Conservation (phyloP, 2,329 filamentous ascomycete genomes). For the Hypoxylon sp. region DNA sequence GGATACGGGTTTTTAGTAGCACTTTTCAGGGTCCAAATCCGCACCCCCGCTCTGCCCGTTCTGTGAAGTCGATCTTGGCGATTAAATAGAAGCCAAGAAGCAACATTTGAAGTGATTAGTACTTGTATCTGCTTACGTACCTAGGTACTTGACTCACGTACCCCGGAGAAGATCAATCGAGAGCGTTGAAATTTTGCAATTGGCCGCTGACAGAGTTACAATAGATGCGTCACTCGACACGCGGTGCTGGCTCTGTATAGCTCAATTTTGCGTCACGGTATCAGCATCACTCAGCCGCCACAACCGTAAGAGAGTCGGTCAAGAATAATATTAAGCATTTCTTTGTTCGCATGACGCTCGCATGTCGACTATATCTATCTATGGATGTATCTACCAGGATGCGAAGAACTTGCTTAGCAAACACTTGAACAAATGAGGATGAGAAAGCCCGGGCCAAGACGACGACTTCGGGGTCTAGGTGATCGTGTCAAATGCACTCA, state of each 20-base stretch:
- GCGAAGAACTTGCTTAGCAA: conserved; percentile 3
- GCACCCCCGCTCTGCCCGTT: conserved; percentile 28
- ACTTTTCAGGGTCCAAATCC: conserved; percentile 25
- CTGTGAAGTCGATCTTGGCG: conserved; percentile 20
- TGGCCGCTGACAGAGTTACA: too few relatives aligned
- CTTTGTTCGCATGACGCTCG: neutral
- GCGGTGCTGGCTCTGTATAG: conserved; percentile 11
- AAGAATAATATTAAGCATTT: conserved; percentile 17
- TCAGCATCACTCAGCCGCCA: conserved; percentile 34
- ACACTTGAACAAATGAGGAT: conserved; percentile 8
- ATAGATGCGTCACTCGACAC: conserved; percentile 19
- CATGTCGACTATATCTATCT: neutral
- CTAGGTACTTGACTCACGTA: too few relatives aligned
- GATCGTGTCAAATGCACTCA: conserved; percentile 3
- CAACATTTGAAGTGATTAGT: too few relatives aligned
- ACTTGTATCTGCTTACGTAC: too few relatives aligned
- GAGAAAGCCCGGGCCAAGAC: conserved; percentile 19
- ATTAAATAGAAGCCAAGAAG: conserved; percentile 1
- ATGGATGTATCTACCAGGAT: conserved; percentile 3
- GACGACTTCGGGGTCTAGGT: conserved; percentile 12
- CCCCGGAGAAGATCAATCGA: conserved; percentile 37
- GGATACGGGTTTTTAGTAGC: conserved; percentile 14
- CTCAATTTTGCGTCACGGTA: conserved; percentile 16
- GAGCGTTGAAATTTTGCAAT: too few relatives aligned
- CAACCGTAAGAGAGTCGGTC: conserved; percentile 42